Percentiles rank a stretch among this genome's conserved stretches.
phyloP scores from a whole-genome alignment of 2,329 filamentous ascomycete genomes.

The Colletotrichum aenigma region DNA sequence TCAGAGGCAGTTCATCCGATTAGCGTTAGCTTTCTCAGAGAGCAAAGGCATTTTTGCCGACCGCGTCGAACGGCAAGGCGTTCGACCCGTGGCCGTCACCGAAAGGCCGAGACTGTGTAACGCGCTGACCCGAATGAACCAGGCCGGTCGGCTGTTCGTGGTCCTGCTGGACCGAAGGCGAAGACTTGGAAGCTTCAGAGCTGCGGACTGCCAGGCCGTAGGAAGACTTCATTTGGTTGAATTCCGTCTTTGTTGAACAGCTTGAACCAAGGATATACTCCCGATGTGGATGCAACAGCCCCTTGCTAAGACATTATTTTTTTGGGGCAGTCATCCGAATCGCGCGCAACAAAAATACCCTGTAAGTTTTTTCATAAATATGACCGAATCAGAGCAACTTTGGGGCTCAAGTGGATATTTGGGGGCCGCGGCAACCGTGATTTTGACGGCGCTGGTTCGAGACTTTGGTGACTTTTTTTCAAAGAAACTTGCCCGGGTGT shows the following conservation, averaged over 20 bases:
- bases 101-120: background rate
- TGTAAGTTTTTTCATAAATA: background rate
- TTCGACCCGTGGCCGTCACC: background rate
- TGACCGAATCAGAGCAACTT: background rate
- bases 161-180: background rate
- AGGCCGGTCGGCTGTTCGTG: background rate
- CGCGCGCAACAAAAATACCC: background rate
- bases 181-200: background rate
- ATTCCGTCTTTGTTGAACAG: background rate
- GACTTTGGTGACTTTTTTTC: background rate
- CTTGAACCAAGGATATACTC: background rate
- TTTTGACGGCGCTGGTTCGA: background rate
- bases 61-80: background rate
- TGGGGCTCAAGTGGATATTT: background rate
- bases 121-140: background rate
- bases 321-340: background rate
- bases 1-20: slow-evolving; percentile 8
- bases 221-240: background rate
- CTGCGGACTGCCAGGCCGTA: background rate
- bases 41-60: background rate
- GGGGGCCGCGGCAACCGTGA: background rate
- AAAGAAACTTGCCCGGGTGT: background rate
- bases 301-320: background rate
- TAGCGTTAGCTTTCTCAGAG: background rate
- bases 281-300: background rate